Evolutionary conservation across 1,284 basidiomycete species (phyloP).

Genomic region (Ustilago loliicola): DNA sequence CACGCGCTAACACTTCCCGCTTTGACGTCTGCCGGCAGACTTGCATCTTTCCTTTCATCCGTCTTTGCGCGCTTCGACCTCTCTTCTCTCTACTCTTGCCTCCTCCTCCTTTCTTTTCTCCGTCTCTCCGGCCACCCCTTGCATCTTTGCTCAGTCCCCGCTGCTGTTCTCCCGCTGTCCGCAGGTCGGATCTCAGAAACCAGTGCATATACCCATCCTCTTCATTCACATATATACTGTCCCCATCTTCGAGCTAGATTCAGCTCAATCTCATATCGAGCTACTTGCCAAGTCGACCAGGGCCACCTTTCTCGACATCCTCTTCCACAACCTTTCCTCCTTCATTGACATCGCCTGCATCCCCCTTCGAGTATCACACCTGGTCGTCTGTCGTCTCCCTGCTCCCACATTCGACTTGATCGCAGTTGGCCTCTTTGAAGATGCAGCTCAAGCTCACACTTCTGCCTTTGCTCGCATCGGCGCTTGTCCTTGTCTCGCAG

Average conservation of each 20-base stretch:
- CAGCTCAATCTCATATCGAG: neutral
- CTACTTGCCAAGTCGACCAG: neutral
- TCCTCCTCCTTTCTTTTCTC: neutral
- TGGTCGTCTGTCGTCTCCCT: neutral
- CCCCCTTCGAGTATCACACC: neutral
- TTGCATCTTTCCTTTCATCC: slow-evolving; percentile 7
- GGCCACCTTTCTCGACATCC: neutral
- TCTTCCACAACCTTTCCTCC: neutral
- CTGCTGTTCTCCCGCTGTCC: neutral
- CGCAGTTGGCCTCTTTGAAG: neutral
- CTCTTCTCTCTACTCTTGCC: neutral
- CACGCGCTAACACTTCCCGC: slow-evolving; percentile 1
- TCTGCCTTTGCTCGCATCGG: slow-evolving; percentile 22
- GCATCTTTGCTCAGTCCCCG: neutral
- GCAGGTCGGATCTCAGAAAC: slow-evolving; percentile 6
- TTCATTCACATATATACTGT: slow-evolving; percentile 13
- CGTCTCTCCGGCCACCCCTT: neutral
- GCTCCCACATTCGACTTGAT: neutral
- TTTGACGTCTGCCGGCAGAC: slow-evolving; percentile 23
- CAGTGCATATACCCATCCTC: slow-evolving; percentile 6
- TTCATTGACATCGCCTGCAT: neutral
- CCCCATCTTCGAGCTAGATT: neutral
- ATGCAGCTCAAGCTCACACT: slow-evolving; percentile 31
- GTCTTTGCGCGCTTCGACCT: neutral
- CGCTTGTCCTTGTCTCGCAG: slow-evolving; percentile 28